These are phyloP conservation scores for Saccharomycopsis sp. DNA, from an alignment of 805 yeast species.

Conservation along the genomic window DNA sequence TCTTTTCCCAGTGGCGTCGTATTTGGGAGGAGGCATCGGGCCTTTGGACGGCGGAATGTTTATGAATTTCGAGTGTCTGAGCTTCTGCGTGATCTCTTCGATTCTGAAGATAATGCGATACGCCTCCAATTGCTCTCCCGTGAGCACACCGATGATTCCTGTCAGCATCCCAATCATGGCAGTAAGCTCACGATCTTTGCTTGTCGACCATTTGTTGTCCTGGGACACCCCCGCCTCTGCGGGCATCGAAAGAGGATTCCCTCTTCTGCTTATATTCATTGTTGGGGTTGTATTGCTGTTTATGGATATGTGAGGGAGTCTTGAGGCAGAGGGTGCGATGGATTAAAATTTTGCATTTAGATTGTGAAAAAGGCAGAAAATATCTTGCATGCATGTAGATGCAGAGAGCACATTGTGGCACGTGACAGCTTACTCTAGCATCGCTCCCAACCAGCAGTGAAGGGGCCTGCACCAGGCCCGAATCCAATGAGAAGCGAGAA, in stretches of 20 bases:
- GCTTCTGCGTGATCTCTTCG: constrained; percentile 65
- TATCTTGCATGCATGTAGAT: too few species aligned
- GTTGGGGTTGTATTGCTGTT: neutral
- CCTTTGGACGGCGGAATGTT: constrained; percentile 39
- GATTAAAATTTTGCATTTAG: too few species aligned
- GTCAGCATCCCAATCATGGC: constrained; percentile 29
- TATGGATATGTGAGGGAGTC: neutral
- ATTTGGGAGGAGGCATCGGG: constrained; percentile 89
- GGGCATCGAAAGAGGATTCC: neutral
- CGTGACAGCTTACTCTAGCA: too few species aligned
- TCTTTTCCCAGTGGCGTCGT: constrained; percentile 77
- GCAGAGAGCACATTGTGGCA: too few species aligned
- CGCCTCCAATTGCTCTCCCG: constrained; percentile 75
- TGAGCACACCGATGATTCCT: constrained; percentile 39
- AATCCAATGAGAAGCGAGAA: constrained; percentile 2
- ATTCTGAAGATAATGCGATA: constrained; percentile 66
- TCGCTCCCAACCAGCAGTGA: too few species aligned
- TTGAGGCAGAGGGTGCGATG: too few species aligned
- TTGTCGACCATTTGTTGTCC: neutral
- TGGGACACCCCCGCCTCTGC: neutral
- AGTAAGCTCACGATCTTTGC: neutral
- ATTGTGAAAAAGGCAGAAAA: too few species aligned
- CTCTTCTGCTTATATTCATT: neutral
- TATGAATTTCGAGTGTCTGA: constrained; percentile 42
- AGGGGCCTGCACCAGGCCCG: too few species aligned